These are phyloP conservation scores for Aspergillus sp. DNA, from an alignment of 2,329 filamentous ascomycete species.

Conservation along the genomic window DNA sequence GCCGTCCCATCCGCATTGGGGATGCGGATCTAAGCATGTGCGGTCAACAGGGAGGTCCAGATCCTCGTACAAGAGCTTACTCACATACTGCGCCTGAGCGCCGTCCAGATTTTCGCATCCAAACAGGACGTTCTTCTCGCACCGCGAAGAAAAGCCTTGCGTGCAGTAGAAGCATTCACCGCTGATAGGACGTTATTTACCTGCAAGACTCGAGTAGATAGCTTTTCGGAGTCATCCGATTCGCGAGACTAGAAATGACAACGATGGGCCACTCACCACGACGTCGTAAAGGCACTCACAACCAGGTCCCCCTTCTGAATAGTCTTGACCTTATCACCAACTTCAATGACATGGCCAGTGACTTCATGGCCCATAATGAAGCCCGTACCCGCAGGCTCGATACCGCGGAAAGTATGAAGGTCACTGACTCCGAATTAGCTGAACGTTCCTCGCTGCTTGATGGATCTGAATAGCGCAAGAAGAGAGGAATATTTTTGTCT, in stretches of 20 bases:
- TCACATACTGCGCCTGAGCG: conserved; percentile 73
- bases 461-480: not conserved
- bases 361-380: conserved; percentile 80
- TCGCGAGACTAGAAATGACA: not conserved
- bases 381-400: conserved; percentile 64
- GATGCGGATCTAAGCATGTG: conserved; percentile 57
- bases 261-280: conserved; percentile 55
- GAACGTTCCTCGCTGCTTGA: not conserved
- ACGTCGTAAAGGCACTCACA: conserved; percentile 79
- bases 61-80: not conserved
- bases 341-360: conserved; percentile 69
- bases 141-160: conserved; percentile 73
- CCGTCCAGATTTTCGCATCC: conserved; percentile 69
- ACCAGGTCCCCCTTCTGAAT: conserved; percentile 73
- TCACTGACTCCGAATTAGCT: conserved; percentile 54
- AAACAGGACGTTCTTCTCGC: conserved; percentile 67
- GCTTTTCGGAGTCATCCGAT: not conserved
- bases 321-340: conserved; percentile 65
- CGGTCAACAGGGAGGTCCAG: not conserved
- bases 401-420: conserved; percentile 80
- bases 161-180: conserved; percentile 82
- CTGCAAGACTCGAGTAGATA: not conserved
- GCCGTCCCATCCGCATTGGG: conserved; percentile 78
- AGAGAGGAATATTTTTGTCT: conserved; percentile 26
- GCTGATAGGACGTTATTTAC: conserved; percentile 32